A percentile compares a stretch with the other conserved stretches of the same genome.
phyloP scores from a whole-genome alignment of 2,329 filamentous ascomycete species.

The Aspergillus ibericus region DNA sequence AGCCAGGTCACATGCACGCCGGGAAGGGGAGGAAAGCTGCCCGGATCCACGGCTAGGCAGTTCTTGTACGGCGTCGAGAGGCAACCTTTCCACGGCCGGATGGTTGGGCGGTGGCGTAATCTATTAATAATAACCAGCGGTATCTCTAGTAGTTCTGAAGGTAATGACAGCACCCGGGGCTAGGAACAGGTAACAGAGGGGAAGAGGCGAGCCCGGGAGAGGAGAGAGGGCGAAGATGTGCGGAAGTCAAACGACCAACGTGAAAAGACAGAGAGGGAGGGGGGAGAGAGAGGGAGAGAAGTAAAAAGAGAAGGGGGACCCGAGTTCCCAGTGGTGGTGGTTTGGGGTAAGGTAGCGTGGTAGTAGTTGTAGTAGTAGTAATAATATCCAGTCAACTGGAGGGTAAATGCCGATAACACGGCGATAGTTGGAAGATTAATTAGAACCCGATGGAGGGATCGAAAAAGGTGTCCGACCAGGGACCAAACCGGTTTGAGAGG shows the following conservation, averaged over 20 bases:
- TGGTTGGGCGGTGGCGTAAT: constrained; percentile 23
- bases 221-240: constrained; percentile 13
- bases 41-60: constrained; percentile 13
- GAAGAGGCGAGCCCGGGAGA: constrained; percentile 14
- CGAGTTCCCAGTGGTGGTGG: not conserved
- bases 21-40: constrained; percentile 9
- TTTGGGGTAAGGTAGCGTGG: not conserved
- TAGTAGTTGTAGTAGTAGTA: constrained; percentile 1
- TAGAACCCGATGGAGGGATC: not conserved
- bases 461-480: constrained; percentile 8
- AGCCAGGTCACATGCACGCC: constrained; percentile 17
- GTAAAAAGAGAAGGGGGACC: not conserved
- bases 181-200: not conserved
- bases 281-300: constrained; percentile 10
- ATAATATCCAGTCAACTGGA: not conserved
- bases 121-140: constrained; percentile 22
- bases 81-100: constrained; percentile 10
- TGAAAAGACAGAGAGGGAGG: constrained; percentile 10
- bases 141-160: not conserved
- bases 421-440: not conserved
- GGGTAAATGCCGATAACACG: not conserved
- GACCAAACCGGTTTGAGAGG: constrained; percentile 6
- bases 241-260: not conserved
- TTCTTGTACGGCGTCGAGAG: not conserved
- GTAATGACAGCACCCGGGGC: not conserved